Evolutionary conservation across 2,329 filamentous ascomycete species (phyloP), one percentile per base, ranked within the genome.

Genomic region (Colletotrichum phormii): DNA sequence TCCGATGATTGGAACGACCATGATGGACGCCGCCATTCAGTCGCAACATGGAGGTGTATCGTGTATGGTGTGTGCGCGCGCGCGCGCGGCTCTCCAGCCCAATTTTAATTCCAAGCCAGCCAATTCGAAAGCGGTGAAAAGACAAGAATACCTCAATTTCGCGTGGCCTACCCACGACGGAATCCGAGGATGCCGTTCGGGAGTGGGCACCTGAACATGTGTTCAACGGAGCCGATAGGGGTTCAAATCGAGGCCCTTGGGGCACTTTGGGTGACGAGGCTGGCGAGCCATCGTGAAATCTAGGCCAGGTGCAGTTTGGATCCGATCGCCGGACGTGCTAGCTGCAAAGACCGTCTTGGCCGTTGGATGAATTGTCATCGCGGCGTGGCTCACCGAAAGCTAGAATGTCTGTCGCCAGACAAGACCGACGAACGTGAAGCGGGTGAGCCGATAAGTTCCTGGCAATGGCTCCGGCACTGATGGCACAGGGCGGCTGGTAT

Each of bases 321-420:
- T 26, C 54, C 11, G 51, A 37, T n/a, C 35, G 35, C 58, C 35
- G 13, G 31, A 29, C 29, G 29, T 61, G 60, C 49, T 61, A 57
- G 51, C 26, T 49, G 53, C 51, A 67, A 58, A 67, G 57, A 51
- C 58, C 33, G 49, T 42, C 35, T 62, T 15, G 49, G 37, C 64
- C 68, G 64, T 63, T 63, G 64, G 57, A 51, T 67, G 49, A 58
- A 67, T 42, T 63, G 57, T 53, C 68, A 62, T 51, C 15, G 22
- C 51, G 57, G 57, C 64, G 64, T 62, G 29, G 67, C 53, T 64
- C 22, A 22, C 24, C 29, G 15, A 37, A 13, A n/a, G 64, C 29
- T 35, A 51, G 31, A 26, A 26, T 12, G 4, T 29, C 26, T 29
- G 26, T 29, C 22, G 29, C 37, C 37, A 22, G 54, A 70, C 60